Base-by-base conservation (phyloP, 2,329 filamentous ascomycete species). In the Chaetothyriales sp. region DNA sequence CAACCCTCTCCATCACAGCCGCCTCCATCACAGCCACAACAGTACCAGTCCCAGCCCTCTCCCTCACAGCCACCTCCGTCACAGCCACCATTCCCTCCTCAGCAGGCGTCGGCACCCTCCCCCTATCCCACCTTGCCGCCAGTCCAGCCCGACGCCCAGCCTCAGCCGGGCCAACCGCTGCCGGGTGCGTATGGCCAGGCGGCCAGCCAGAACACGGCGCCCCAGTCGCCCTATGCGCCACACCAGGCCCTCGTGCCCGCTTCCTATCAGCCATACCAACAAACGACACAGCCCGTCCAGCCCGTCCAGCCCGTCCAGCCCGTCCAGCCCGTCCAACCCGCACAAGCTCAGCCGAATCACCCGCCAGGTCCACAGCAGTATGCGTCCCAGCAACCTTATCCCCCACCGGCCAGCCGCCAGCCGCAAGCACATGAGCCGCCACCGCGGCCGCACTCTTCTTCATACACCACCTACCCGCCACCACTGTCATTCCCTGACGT, bases 401-500 rank as follows among this genome's bases (percentile, higher is more conserved):
- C 7, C 37, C 43, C 25, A 15, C 45, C 51, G 44, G 18, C 18
- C 47, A 45, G 25, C 65, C 65, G 9, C 69, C 69, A 54, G 66
- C n/a, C 66, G 13, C 62, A 64, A 58, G 69, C 71, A 53, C 69
- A 71, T 18, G 64, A 63, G 2, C 65, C 63, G 13, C 67, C 65
- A 4, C 68, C 65, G 51, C 49, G 46, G n/a, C n/a, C n/a, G n/a
- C n/a, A n/a, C n/a, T n/a, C n/a, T 37, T 5, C 48, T 47, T 54
- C 58, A 51, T 55, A 53, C 50, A 53, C 64, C 44, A 69, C 67
- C 2, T 78, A 80, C 55, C 55, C 65, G 8, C 70, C 65, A 9
- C 70, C 73, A 5, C 82, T 80, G 60, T 69, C 67, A 2, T 86
- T 87, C 61, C 84, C 85, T 1, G 72, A 77, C 2, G 80, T 78